A percentile compares a stretch with the other conserved stretches of the same genome.
phyloP scores from a whole-genome alignment of 345 rosid genomes.

The Ailanthus altissimus region DNA sequence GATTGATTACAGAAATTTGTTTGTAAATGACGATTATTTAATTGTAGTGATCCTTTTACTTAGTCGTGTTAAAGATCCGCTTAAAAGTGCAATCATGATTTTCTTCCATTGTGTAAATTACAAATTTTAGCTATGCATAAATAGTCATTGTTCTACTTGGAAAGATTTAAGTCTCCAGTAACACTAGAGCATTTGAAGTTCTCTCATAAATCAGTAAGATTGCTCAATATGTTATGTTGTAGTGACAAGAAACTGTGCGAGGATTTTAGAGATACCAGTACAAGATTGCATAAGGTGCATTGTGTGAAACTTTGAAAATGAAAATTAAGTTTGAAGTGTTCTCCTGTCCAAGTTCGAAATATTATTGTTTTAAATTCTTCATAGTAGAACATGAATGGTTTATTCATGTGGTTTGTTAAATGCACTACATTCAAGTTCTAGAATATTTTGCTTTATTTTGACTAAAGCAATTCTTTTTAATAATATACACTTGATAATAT shows the following conservation, averaged over 20 bases:
- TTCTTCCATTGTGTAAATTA: not conserved
- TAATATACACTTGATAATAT: not conserved
- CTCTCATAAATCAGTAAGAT: not conserved
- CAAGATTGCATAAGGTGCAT: not conserved
- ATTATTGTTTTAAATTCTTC: not conserved
- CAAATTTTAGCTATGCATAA: not conserved
- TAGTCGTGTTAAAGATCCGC: not conserved
- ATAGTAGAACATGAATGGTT: too few relatives aligned
- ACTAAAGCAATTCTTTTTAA: not conserved
- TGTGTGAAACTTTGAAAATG: not conserved
- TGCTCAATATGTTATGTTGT: not conserved
- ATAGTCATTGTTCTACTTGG: not conserved
- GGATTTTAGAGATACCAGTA: not conserved
- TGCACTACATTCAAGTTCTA: not conserved
- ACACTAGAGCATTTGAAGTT: not conserved
- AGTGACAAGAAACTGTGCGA: not conserved
- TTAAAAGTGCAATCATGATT: not conserved
- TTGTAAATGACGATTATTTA: not conserved
- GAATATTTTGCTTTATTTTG: not conserved
- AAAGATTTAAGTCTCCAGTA: not conserved
- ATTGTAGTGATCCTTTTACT: not conserved
- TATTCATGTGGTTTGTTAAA: not conserved
- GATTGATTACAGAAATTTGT: conserved; percentile 6
- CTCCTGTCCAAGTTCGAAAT: not conserved
- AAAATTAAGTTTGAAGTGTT: not conserved